Base-by-base conservation (phyloP, 345 rosid species). In the Mercurialis annua region DNA sequence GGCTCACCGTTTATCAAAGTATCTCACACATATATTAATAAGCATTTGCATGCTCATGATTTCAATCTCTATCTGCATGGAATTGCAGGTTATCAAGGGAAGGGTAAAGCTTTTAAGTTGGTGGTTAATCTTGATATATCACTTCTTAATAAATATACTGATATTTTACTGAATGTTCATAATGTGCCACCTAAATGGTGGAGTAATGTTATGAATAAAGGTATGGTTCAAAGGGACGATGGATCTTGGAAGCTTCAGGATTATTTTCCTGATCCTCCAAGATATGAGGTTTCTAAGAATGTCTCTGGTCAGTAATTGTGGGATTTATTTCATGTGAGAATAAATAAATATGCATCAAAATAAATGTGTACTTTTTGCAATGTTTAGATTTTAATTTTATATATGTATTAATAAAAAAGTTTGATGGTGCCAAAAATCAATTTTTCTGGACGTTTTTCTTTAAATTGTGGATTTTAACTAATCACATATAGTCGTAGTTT, bases 51-150 rank as follows among this genome's bases (percentile, higher is more conserved):
- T 5, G 6, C 69, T 11, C 81, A 73, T 60, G 10, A 54, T 27
- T 27, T 73, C 40, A 61, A 73, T 29, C 27, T 20, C 26, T 77
- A 77, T 20, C 18, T 54, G 23, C 77, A 73, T 62, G 61, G 49
- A 40, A 26, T 77, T 10, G 74, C 81, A 17, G 77, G 77, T 40
- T 10, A 63, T 8, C 69, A 76, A 26, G 73, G 68, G 48, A 29
- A 34, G 11, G 17, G 30, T 5, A 30, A 27, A 36, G 56, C 50
- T 0, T 71, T 76, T 29, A 50, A 63, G 8, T 23, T 71, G 43
- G 66, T 42, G 15, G 26, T 60, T 26, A 21, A 60, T 42, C 42
- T 24, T 8, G 65, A 60, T 24, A 18, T 24, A 23, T 18, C 65
- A 11, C 50, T 60, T 15, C 1, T 42, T 1, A 60, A 60, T 26